Percentiles rank a stretch among this genome's conserved stretches.
These are phyloP conservation scores for Aureococcus anophagefferens DNA, from an alignment of 108 stramenopile species.

Conservation along the genomic window DNA sequence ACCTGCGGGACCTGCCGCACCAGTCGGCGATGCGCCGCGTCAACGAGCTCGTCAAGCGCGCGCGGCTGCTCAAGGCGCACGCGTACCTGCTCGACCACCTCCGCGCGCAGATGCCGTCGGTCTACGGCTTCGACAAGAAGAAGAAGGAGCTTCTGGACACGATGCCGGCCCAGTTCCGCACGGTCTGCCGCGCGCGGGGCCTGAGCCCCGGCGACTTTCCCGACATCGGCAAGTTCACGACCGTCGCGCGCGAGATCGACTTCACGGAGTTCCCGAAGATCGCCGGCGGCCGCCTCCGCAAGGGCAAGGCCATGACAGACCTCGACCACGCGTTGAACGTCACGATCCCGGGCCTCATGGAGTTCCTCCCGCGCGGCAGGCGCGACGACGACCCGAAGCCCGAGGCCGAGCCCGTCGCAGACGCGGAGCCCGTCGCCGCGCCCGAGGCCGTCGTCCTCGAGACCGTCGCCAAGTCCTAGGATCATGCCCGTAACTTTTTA, in stretches of 20 bases:
- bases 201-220: conserved; percentile 82
- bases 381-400: too few relatives aligned
- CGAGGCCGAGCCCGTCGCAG: too few relatives aligned
- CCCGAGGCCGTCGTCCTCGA: too few relatives aligned
- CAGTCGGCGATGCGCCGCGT: conserved; percentile 93
- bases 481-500: too few relatives aligned
- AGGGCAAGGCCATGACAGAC: conserved; percentile 58
- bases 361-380: neutral
- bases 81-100: conserved; percentile 96
- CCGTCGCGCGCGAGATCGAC: conserved; percentile 62
- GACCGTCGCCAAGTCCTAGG: too few relatives aligned
- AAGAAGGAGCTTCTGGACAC: conserved; percentile 78
- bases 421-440: too few relatives aligned
- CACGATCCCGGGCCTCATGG: conserved; percentile 65
- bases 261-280: conserved; percentile 60
- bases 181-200: conserved; percentile 71
- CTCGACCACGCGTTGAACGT: conserved; percentile 76
- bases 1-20: conserved; percentile 81
- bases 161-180: conserved; percentile 80
- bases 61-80: conserved; percentile 89
- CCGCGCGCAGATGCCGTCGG: conserved; percentile 89
- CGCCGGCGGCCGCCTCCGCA: conserved; percentile 11
- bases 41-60: conserved; percentile 96
- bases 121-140: conserved; percentile 83
- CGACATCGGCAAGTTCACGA: conserved; percentile 78